A percentile compares a stretch with the other conserved stretches of the same genome.
Evolutionary conservation across 768 basidiomycete genomes (phyloP).

Genomic region (Cyclocybe cylindracea): DNA sequence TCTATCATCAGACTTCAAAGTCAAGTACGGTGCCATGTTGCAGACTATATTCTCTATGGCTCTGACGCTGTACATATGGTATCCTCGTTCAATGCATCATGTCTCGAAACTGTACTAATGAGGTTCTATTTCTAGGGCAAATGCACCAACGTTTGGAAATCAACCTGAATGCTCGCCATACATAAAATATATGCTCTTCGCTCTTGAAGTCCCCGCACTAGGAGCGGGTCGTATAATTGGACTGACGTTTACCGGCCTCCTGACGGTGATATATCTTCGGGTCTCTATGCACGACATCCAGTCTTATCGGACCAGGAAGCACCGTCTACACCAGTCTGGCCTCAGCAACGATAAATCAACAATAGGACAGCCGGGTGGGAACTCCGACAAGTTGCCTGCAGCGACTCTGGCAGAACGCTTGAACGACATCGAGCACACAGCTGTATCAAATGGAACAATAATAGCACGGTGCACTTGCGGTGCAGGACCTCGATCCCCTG

Average conservation of each 20-base stretch:
- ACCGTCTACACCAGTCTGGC: constrained; percentile 4
- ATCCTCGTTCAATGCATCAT: constrained; percentile 4
- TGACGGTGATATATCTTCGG: constrained; percentile 28
- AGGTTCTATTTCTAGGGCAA: constrained; percentile 24
- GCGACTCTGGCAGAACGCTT: no score
- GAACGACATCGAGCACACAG: no score
- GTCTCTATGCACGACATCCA: constrained; percentile 36
- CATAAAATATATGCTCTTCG: constrained; percentile 37
- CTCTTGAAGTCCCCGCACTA: constrained; percentile 28
- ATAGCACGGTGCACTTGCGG: no score
- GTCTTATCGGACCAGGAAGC: constrained; percentile 26
- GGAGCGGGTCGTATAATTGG: constrained; percentile 31
- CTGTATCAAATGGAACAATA: no score
- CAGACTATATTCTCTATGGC: constrained; percentile 40
- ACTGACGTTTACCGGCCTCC: constrained; percentile 30
- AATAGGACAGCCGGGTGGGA: no score
- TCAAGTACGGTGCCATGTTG: constrained; percentile 38
- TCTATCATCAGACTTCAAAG: constrained; percentile 29
- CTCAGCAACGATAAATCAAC: background rate
- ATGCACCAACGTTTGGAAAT: constrained; percentile 27
- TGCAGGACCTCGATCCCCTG: background rate
- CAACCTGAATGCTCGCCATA: constrained; percentile 26
- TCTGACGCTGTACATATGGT: constrained; percentile 41
- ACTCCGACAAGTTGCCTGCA: no score
- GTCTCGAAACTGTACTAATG: background rate